phyloP scores from a whole-genome alignment of 2,329 filamentous ascomycete genomes.

The Cordyceps javanica region DNA sequence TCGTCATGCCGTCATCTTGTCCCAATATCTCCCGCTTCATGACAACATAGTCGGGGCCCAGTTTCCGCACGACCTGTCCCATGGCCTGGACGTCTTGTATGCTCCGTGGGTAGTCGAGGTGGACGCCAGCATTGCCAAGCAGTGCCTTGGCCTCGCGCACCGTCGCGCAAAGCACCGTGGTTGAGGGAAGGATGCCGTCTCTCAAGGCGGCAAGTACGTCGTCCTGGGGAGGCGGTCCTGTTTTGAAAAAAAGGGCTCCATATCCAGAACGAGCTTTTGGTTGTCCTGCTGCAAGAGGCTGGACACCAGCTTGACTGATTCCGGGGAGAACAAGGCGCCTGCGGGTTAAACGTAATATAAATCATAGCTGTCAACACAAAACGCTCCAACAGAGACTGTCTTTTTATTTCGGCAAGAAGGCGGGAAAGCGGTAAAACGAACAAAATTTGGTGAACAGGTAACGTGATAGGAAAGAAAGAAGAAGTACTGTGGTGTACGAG shows the following conservation, averaged over 20 bases:
- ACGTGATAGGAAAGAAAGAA: not conserved
- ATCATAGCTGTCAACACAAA: not conserved
- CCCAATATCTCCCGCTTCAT: slow-evolving; percentile 9
- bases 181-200: slow-evolving; percentile 8
- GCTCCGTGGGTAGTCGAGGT: slow-evolving; percentile 5
- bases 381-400: not conserved
- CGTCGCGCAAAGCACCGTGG: slow-evolving; percentile 5
- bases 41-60: slow-evolving; percentile 9
- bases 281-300: slow-evolving; percentile 1
- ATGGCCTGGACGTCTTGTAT: slow-evolving; percentile 2
- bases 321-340: slow-evolving; percentile 1
- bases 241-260: slow-evolving; percentile 13
- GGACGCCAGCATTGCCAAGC: not conserved
- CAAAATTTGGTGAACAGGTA: not conserved
- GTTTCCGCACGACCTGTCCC: slow-evolving; percentile 1
- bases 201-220: slow-evolving; percentile 2
- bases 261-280: not conserved
- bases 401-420: not conserved
- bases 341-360: not conserved
- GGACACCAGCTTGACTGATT: slow-evolving; percentile 1
- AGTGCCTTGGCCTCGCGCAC: slow-evolving; percentile 10
- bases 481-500: not conserved
- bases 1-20: slow-evolving; percentile 6
- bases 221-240: not conserved
- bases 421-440: not conserved